Conservation (phyloP, 768 basidiomycete genomes). For the Peribolospora baueri region DNA sequence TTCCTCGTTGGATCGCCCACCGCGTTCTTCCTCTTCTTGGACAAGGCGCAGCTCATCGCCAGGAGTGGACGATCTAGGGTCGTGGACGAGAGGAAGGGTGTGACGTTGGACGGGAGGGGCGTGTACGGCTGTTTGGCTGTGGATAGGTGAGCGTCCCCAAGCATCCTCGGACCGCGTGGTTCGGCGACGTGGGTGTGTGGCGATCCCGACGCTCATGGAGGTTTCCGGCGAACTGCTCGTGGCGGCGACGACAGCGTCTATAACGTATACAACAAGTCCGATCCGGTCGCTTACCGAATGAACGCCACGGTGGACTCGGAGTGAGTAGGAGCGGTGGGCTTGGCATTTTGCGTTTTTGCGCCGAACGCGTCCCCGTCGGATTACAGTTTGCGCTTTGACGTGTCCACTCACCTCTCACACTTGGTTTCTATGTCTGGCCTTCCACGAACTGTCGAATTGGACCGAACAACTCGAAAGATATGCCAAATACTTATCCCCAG, state of each 20-base stretch:
- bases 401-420: not conserved
- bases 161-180: not conserved
- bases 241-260: not conserved
- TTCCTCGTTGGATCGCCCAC: slow-evolving; percentile 11
- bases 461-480: not conserved
- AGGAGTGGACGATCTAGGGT: slow-evolving; percentile 9
- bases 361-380: no score
- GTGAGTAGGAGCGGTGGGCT: no score
- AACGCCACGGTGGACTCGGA: slow-evolving; percentile 11
- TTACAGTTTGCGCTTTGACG: not conserved
- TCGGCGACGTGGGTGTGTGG: slow-evolving; percentile 1
- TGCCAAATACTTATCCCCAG: not conserved
- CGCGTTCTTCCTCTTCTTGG: slow-evolving; percentile 12
- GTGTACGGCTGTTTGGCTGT: slow-evolving; percentile 9
- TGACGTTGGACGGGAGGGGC: slow-evolving; percentile 10
- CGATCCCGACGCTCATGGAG: not conserved
- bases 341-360: no score
- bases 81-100: slow-evolving; percentile 5
- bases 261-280: slow-evolving; percentile 10
- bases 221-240: not conserved
- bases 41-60: slow-evolving; percentile 13
- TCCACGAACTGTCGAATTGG: not conserved
- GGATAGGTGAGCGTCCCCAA: not conserved
- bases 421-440: not conserved
- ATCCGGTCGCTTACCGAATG: slow-evolving; percentile 11